Conservation (phyloP, 306 rosid species). For the Citrullus colocynthis region DNA sequence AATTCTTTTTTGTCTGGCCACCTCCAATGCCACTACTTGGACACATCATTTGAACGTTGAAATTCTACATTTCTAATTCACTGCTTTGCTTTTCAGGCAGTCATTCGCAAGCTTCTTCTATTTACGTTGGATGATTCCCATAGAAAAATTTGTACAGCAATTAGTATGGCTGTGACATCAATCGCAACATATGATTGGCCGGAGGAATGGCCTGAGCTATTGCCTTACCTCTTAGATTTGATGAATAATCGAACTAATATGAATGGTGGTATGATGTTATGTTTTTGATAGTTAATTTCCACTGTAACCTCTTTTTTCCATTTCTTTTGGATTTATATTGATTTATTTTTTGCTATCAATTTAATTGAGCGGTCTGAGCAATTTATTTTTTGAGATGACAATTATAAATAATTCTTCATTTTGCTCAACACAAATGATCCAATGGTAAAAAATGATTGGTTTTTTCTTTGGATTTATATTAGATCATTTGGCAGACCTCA, state of each 20-base stretch:
- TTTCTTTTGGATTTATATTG: background rate
- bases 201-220: constrained; percentile 82
- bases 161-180: constrained; percentile 92
- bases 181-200: constrained; percentile 92
- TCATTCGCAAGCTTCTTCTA: constrained; percentile 53
- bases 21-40: background rate
- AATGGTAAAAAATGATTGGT: background rate
- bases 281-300: background rate
- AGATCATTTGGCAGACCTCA: background rate
- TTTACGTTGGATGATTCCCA: constrained; percentile 75
- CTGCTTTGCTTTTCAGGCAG: constrained; percentile 35
- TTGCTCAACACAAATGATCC: background rate
- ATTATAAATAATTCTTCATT: background rate
- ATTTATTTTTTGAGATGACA: background rate
- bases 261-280: constrained; percentile 51
- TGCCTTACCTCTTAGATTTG: constrained; percentile 66
- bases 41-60: background rate
- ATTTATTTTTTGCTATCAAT: background rate
- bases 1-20: background rate
- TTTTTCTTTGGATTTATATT: background rate
- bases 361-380: background rate
- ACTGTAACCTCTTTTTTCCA: background rate
- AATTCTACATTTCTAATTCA: constrained; percentile 13
- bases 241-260: constrained; percentile 48
- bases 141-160: constrained; percentile 82